Evolutionary conservation across 352 stramenopile genomes (phyloP), one percentile per base, ranked within the genome.

Genomic region (Globisporangium cylindrosporum): DNA sequence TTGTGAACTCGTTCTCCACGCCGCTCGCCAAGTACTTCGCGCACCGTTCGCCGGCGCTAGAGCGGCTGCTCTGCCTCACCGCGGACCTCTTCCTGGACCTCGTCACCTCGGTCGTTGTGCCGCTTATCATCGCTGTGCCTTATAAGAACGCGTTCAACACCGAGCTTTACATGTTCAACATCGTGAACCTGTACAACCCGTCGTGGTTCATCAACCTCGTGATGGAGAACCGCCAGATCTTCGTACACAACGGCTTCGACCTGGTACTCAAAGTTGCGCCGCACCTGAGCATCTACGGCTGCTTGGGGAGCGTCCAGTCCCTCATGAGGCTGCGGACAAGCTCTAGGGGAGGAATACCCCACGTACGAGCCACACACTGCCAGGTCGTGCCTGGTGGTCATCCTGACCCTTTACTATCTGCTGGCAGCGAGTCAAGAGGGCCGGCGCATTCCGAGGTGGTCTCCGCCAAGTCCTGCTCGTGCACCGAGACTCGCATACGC

Each of bases 1-100:
- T 64, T 1, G 22, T 70, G 1, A 78, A 78, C 43, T 71, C 60
- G n/a, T 76, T 65, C 59, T 76, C 73, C 9, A 76, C 70, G 20
- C 67, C 73, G n/a, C 22, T 76, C 10, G 29, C 64, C 34, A 51
- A 72, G 55, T 58, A 41, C n/a, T 53, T 73, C 29, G 74, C 72
- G 10, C 70, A 70, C 2, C 14, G 70, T n/a, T 56, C 48, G 10
- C 57, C 49, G 0, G 58, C 53, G n/a, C 54, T 78, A 2, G 65
- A 76, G 29, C 70, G 67, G 0, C 22, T 78, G 25, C 25, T 59
- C 4, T 78, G 70, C 38, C 38, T 76, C 24, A 3, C 59, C 3
- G 24, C 41, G 2, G 73, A 78, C 24, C 15, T 76, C 4, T 12
- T n/a, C 4, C 70, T 76, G 7, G 70, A 76, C 55, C 2, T 67